Percentiles rank a stretch among this genome's conserved stretches.
Evolutionary conservation across 2,329 filamentous ascomycete genomes (phyloP).

Genomic region (Emergomyces pasteurianus): DNA sequence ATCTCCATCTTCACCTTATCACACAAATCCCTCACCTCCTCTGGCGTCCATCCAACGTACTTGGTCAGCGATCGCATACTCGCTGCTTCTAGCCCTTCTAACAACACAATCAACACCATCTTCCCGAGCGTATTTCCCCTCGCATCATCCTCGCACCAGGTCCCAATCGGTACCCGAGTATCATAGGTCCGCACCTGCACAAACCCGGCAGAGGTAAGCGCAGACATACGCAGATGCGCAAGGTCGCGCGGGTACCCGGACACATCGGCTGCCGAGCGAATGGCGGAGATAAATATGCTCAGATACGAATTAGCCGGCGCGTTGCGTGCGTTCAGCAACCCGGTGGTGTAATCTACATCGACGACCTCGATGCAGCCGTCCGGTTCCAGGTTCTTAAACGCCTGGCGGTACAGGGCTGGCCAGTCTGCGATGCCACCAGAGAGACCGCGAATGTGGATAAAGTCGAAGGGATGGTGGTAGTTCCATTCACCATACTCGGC

Average conservation of each 20-base stretch:
- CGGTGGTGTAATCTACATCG: constrained; percentile 26
- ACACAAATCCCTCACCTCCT: constrained; percentile 25
- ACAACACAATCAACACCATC: constrained; percentile 28
- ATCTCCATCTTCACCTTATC: constrained; percentile 28
- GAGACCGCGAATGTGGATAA: constrained; percentile 39
- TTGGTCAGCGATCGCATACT: constrained; percentile 26
- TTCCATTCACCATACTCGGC: constrained; percentile 36
- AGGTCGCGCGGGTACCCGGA: constrained; percentile 30
- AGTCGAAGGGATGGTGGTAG: constrained; percentile 37
- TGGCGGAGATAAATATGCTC: constrained; percentile 21
- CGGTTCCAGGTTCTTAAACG: constrained; percentile 32
- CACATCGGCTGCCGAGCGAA: constrained; percentile 28
- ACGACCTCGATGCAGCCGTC: constrained; percentile 38
- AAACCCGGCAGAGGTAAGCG: constrained; percentile 34
- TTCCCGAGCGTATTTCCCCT: constrained; percentile 28
- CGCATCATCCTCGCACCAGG: constrained; percentile 23
- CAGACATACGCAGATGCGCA: constrained; percentile 30
- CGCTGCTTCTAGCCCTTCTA: constrained; percentile 30
- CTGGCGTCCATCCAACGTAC: constrained; percentile 21
- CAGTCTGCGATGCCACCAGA: constrained; percentile 38
- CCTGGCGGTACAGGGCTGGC: constrained; percentile 34
- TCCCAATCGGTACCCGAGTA: constrained; percentile 26
- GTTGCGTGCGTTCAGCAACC: constrained; percentile 15
- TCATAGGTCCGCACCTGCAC: constrained; percentile 30
- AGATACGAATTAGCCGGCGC: constrained; percentile 21